Base-by-base conservation (phyloP, 176 grass and related monocot genomes). In the Typha latifolia region DNA sequence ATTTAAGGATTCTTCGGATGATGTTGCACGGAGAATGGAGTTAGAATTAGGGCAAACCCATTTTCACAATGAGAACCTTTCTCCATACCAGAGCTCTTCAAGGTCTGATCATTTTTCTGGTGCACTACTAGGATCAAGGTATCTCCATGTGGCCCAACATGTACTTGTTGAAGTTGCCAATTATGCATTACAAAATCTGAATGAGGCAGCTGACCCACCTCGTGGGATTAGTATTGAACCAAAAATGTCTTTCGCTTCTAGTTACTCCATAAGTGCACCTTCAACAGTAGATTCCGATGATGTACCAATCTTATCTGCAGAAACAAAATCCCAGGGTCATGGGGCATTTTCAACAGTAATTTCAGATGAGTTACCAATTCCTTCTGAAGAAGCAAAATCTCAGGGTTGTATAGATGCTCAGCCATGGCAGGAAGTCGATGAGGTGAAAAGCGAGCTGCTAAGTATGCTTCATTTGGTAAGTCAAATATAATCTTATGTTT, bases 391-490 rank as follows among this genome's bases (percentile, higher is more conserved):
- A 70, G 70, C 5, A 26, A 69, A 66, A 64, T 64, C 12, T 12
- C 24, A 5, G 12, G 51, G 1, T 13, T 14, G 5, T 49, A 48
- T 56, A 19, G 82, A 37, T 74, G 57, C 56, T 49, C 53, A 57
- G 29, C 49, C 22, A 37, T 78, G 75, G 61, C 51, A 23, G 19
- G 65, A 82, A 34, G 34, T 66, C 16, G 66, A 81, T 5, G 68
- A 48, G 32, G 66, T 69, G 63, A 87, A 74, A 66, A 80, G 37
- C 16, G 72, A 91, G 2, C 77, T 96, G 22, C 62, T 86, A 12
- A 68, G 72, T 48, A 81, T 99, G 68, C 24, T 99, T 7, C 82
- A 90, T 12, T 67, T 85, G 70, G 90, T 94, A 69, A 84, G 62
- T 75, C 53, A 15, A 55, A 61, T 14, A 26, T 64, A 48, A 64